These are phyloP conservation scores for Leishmania arabica DNA, from an alignment of 208 protist species.

Conservation along the genomic window DNA sequence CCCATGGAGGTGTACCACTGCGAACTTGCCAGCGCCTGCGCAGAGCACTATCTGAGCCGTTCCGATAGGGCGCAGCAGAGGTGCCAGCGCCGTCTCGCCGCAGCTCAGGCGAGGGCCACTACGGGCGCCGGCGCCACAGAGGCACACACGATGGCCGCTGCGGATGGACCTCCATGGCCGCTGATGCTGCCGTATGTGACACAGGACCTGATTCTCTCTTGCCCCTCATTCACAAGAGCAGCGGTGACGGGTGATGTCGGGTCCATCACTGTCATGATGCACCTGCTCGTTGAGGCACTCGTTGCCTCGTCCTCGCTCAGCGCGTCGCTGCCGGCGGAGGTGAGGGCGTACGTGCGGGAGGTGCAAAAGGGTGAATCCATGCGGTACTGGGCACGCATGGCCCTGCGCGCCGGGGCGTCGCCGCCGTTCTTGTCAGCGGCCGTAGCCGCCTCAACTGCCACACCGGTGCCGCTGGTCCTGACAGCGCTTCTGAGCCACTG, in stretches of 20 bases:
- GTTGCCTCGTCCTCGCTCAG: background rate
- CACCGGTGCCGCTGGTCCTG: slow-evolving; percentile 1
- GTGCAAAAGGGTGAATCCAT: slow-evolving; percentile 4
- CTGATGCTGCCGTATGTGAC: slow-evolving; percentile 25
- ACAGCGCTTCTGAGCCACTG: slow-evolving; percentile 3
- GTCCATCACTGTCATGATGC: slow-evolving; percentile 6
- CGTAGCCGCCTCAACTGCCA: slow-evolving; percentile 8
- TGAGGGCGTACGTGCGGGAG: slow-evolving; percentile 24
- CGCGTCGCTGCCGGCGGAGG: slow-evolving; percentile 15
- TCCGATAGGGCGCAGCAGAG: slow-evolving; percentile 25
- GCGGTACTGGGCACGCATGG: slow-evolving; percentile 17
- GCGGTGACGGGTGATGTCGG: background rate
- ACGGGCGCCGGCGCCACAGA: background rate
- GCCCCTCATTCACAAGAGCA: background rate
- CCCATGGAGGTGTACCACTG: slow-evolving; percentile 67
- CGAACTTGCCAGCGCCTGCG: slow-evolving; percentile 76
- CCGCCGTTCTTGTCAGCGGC: slow-evolving; percentile 28
- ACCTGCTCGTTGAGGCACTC: slow-evolving; percentile 15
- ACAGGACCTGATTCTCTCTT: slow-evolving; percentile 14
- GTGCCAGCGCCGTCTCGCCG: slow-evolving; percentile 42
- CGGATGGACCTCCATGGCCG: background rate
- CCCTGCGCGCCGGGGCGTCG: slow-evolving; percentile 9
- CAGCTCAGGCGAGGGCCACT: slow-evolving; percentile 30
- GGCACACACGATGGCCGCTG: background rate
- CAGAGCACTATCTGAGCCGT: slow-evolving; percentile 44